These are phyloP conservation scores for Rhizophora apiculata DNA, from an alignment of 345 rosid genomes.

Conservation along the genomic window DNA sequence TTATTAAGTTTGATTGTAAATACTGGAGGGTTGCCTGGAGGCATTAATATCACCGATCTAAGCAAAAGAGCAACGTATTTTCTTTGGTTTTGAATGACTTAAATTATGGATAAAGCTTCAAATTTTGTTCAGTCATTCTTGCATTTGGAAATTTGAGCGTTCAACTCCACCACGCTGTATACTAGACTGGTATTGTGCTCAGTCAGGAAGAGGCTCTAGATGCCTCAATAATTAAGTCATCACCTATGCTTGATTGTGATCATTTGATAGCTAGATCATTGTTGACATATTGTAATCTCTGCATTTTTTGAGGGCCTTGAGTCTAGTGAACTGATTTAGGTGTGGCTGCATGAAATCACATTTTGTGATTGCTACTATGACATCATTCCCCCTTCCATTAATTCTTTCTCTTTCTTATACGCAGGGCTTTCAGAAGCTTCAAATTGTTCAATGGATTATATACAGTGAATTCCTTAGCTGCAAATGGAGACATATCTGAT, in stretches of 20 bases:
- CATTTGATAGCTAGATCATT: too few species aligned
- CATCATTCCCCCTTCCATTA: background rate
- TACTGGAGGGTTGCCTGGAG: too few species aligned
- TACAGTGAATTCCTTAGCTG: slow-evolving; percentile 20
- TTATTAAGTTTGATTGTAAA: background rate
- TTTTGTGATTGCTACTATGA: background rate
- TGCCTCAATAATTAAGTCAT: too few species aligned
- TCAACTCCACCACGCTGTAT: too few species aligned
- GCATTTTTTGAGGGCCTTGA: background rate
- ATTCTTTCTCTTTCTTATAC: background rate
- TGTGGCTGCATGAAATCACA: background rate
- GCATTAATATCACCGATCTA: background rate
- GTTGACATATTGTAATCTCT: background rate
- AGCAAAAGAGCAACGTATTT: too few species aligned
- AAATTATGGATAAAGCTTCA: background rate
- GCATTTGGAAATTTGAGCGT: too few species aligned
- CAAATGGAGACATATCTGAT: slow-evolving; percentile 28
- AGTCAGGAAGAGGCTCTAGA: too few species aligned
- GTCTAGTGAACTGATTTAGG: background rate
- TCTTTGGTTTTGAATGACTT: background rate
- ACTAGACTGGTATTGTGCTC: too few species aligned
- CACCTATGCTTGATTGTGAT: too few species aligned
- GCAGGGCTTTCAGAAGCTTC: slow-evolving; percentile 41
- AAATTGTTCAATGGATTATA: slow-evolving; percentile 42
- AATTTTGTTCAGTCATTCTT: background rate